Evolutionary conservation across 2,329 filamentous ascomycete genomes (phyloP), one percentile per base, ranked within the genome.

Genomic region (Sporothrix brunneoviolacea): DNA sequence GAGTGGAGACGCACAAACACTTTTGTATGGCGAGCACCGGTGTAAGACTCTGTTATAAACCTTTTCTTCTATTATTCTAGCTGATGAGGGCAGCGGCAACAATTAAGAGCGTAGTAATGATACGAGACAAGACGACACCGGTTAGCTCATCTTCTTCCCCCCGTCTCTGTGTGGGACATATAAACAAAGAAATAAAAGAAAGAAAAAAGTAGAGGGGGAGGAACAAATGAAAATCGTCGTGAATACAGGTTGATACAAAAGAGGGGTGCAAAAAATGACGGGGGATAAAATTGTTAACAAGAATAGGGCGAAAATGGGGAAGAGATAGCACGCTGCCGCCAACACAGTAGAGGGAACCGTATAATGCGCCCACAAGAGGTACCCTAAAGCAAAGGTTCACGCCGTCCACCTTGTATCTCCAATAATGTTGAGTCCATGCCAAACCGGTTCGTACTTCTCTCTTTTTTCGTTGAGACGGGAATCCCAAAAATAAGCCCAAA

Each of bases 251-350:
- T 32, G 45, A 40, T 48, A 47, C 37, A 45, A 35, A 36, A 40
- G 46, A 52, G 43, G 22, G 16, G 36, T 41, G 38, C 19, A 21
- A 46, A 47, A 48, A 48, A 43, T 27, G 28, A 48, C 39, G 45
- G 35, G 35, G 40, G 39, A 30, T 27, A 48, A 48, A 32, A 9
- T 40, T 38, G 24, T 15, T 21, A 44, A 18, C 4, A 46, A 37
- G n/a, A 48, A 37, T 19, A 28, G 24, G 24, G 21, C 18, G 19
- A 36, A 39, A 48, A 51, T 33, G 19, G 32, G 24, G 12, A 50
- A 48, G 45, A 52, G 45, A 52, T 35, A 52, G 43, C 42, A 44
- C 37, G 50, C 22, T 27, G 46, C 38, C 42, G 39, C 30, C 45
- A 28, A 43, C 18, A 7, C 35, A 43, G 28, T 45, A 40, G 12